Evolutionary conservation across 805 yeast species (phyloP).

Genomic region (Candida ascalaphidarum): DNA sequence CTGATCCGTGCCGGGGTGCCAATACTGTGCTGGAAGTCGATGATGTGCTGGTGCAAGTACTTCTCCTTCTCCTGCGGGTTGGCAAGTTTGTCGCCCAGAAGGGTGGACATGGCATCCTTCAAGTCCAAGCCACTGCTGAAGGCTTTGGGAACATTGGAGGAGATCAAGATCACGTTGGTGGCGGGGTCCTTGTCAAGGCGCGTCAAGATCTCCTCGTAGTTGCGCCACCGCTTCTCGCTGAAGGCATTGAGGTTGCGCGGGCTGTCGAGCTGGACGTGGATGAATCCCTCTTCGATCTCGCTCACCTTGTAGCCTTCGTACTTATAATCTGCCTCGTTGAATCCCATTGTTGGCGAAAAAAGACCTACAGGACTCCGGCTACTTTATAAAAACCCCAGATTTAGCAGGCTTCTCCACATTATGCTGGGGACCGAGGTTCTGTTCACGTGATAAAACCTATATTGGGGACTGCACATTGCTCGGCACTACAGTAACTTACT

Average conservation of each 20-base stretch:
- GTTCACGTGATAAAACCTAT: no score
- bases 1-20: constrained; percentile 37
- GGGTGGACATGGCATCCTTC: constrained; percentile 16
- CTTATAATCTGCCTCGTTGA: background rate
- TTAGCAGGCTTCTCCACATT: no score
- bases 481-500: no score
- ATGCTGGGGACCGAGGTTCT: no score
- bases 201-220: constrained; percentile 41
- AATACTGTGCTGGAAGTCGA: constrained; percentile 52
- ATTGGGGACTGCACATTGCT: no score
- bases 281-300: constrained; percentile 37
- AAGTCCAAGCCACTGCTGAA: constrained; percentile 65
- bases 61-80: constrained; percentile 12
- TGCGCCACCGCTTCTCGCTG: constrained; percentile 46
- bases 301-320: constrained; percentile 28
- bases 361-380: no score
- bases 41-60: constrained; percentile 28
- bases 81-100: constrained; percentile 1
- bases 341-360: no score
- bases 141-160: constrained; percentile 47
- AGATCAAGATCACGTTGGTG: constrained; percentile 44
- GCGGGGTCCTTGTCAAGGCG: constrained; percentile 34
- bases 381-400: no score
- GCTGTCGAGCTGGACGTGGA: constrained; percentile 54
- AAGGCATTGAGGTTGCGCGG: constrained; percentile 55